Evolutionary conservation across 345 rosid genomes (phyloP), one percentile per base, ranked within the genome.

Genomic region (Durio zibethinus): DNA sequence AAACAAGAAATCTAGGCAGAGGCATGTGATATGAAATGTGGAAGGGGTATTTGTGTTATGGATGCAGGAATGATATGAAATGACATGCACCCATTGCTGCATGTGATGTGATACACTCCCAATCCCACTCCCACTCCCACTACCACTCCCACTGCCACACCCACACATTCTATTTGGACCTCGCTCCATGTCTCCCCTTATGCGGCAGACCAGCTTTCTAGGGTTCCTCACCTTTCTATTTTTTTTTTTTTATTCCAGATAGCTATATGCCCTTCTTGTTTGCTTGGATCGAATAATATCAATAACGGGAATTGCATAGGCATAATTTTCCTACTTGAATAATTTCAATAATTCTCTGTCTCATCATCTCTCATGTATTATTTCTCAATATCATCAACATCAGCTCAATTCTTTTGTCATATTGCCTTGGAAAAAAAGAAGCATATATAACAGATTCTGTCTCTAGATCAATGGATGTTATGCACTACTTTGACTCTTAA

Each of bases 131-230:
- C 57, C 57, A 53, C 9, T 53, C 2, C 23, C n/a, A n/a, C n/a
- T n/a, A n/a, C n/a, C n/a, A n/a, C n/a, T n/a, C n/a, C n/a, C n/a
- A n/a, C n/a, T n/a, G n/a, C n/a, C n/a, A n/a, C n/a, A n/a, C n/a
- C n/a, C 25, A 8, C 5, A 57, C 60, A 54, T 54, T 47, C 40
- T 33, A 48, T 23, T 48, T 35, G 78, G 78, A 63, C 60, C 71
- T 53, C 45, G n/a, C 54, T 21, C 38, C 4, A 25, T 77, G 79
- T 57, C 74, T 29, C 79, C 79, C 67, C 79, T 77, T 68, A 20
- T 56, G 74, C 79, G 54, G 79, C 79, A 77, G 20, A 56, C 33
- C 79, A 77, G 74, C 79, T 77, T 73, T 77, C 36, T 77, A 77
- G 74, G 79, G 74, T 75, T 75, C 43, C 78, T 75, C 78, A 33